Conservation (phyloP, 805 yeast species). For the Metschnikowia sp. region DNA sequence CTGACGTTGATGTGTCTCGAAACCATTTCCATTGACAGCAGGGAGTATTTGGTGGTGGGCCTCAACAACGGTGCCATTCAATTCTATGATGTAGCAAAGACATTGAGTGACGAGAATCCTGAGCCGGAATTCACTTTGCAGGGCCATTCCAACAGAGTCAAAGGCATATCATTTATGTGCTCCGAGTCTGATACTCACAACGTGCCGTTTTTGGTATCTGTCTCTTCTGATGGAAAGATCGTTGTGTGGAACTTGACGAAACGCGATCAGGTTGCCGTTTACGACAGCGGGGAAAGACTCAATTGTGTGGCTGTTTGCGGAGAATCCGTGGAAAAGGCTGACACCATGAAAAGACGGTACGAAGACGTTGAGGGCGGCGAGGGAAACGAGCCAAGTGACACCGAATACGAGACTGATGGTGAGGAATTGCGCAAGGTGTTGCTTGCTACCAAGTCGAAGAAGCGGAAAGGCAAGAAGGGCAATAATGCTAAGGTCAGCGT, state of each 20-base stretch:
- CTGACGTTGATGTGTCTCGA: constrained; percentile 69
- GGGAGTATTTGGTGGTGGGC: constrained; percentile 63
- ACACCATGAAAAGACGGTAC: constrained; percentile 61
- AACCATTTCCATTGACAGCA: constrained; percentile 41
- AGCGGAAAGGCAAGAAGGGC: constrained; percentile 33
- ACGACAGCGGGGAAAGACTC: constrained; percentile 85
- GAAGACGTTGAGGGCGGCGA: constrained; percentile 24
- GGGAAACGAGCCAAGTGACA: constrained; percentile 45
- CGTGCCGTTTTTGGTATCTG: constrained; percentile 60
- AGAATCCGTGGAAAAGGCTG: constrained; percentile 72
- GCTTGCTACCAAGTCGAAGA: constrained; percentile 46
- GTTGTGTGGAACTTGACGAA: constrained; percentile 75
- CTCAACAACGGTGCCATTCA: constrained; percentile 67
- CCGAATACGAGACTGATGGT: constrained; percentile 75
- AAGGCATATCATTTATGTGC: constrained; percentile 60
- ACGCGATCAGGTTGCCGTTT: constrained; percentile 83
- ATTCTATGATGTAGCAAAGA: constrained; percentile 44
- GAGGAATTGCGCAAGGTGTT: constrained; percentile 59
- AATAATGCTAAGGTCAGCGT: constrained; percentile 40
- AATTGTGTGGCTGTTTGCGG: constrained; percentile 78
- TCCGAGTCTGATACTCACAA: constrained; percentile 33
- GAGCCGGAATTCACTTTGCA: constrained; percentile 56
- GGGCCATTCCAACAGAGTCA: constrained; percentile 86
- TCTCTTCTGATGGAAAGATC: constrained; percentile 89
- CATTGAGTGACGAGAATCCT: constrained; percentile 13